phyloP scores from a whole-genome alignment of 2,329 filamentous ascomycete genomes.

The Monosporascus sp. region DNA sequence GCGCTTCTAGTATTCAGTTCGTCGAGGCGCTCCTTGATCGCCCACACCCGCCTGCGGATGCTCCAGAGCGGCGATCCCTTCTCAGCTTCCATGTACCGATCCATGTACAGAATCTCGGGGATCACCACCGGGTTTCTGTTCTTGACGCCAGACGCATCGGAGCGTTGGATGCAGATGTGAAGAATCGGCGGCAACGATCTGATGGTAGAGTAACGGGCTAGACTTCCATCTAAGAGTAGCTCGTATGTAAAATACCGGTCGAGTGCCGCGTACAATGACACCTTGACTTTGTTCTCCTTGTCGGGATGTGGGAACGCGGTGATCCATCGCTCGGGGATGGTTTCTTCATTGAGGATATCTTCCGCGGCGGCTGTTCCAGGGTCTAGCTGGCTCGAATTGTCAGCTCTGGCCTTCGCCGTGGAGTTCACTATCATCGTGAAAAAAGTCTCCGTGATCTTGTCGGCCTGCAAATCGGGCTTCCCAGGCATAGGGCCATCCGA shows the following conservation, averaged over 20 bases:
- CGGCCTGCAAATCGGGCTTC: constrained; percentile 68
- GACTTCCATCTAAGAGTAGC: constrained; percentile 61
- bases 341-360: constrained; percentile 45
- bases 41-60: constrained; percentile 67
- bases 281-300: constrained; percentile 32
- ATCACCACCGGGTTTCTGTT: constrained; percentile 74
- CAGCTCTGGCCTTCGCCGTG: constrained; percentile 42
- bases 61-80: constrained; percentile 56
- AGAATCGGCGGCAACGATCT: constrained; percentile 75
- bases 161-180: constrained; percentile 83
- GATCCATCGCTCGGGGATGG: constrained; percentile 58
- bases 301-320: constrained; percentile 51
- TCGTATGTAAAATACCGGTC: constrained; percentile 82
- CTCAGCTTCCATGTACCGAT: constrained; percentile 74
- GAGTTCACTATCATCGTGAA: constrained; percentile 59
- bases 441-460: constrained; percentile 69
- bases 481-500: constrained; percentile 57
- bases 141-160: constrained; percentile 68
- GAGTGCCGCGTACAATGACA: constrained; percentile 76
- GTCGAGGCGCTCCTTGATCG: constrained; percentile 60
- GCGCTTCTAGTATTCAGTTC: constrained; percentile 18
- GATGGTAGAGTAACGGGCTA: constrained; percentile 64
- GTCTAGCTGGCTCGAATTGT: constrained; percentile 12
- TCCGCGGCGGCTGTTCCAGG: constrained; percentile 27
- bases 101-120: constrained; percentile 77